Percentiles rank a stretch among this genome's conserved stretches.
These are phyloP conservation scores for Neofusicoccum umdonicola DNA, from an alignment of 2,329 filamentous ascomycete genomes.

Conservation along the genomic window DNA sequence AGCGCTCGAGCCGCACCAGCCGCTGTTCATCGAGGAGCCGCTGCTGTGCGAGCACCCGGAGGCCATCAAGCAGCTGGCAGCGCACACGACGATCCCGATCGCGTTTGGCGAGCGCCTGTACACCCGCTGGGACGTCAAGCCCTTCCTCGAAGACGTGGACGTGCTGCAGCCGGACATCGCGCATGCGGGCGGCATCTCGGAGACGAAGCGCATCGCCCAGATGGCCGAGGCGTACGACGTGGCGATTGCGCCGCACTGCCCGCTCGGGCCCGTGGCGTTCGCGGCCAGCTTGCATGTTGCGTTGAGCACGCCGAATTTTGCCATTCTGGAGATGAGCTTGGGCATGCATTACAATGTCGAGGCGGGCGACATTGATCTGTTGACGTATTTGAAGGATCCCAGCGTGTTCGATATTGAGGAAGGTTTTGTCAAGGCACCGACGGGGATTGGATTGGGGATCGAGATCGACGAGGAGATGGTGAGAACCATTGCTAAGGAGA, in stretches of 20 bases:
- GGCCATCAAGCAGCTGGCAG: constrained; percentile 60
- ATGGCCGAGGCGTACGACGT: constrained; percentile 75
- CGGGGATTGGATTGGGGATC: constrained; percentile 64
- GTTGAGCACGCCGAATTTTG: constrained; percentile 59
- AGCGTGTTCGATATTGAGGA: constrained; percentile 64
- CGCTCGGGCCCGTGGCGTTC: constrained; percentile 68
- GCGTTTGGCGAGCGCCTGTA: constrained; percentile 71
- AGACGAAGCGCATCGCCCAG: constrained; percentile 64
- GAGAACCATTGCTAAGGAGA: constrained; percentile 56
- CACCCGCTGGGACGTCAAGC: constrained; percentile 70
- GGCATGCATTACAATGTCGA: constrained; percentile 72
- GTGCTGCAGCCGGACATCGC: constrained; percentile 71
- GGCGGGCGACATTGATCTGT: constrained; percentile 37
- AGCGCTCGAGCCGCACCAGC: constrained; percentile 63
- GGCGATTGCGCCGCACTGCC: constrained; percentile 70
- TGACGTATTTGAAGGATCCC: constrained; percentile 64
- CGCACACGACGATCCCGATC: constrained; percentile 61
- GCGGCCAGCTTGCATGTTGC: constrained; percentile 70
- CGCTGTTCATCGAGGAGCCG: constrained; percentile 75
- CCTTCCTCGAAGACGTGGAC: constrained; percentile 69
- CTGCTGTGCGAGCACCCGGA: constrained; percentile 67
- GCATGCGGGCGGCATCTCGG: constrained; percentile 70
- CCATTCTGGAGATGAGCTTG: constrained; percentile 74
- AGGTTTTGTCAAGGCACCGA: constrained; percentile 62
- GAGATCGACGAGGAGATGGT: constrained; percentile 68